Base-by-base conservation (phyloP, 2,329 filamentous ascomycete genomes). In the Neonectria sp. region DNA sequence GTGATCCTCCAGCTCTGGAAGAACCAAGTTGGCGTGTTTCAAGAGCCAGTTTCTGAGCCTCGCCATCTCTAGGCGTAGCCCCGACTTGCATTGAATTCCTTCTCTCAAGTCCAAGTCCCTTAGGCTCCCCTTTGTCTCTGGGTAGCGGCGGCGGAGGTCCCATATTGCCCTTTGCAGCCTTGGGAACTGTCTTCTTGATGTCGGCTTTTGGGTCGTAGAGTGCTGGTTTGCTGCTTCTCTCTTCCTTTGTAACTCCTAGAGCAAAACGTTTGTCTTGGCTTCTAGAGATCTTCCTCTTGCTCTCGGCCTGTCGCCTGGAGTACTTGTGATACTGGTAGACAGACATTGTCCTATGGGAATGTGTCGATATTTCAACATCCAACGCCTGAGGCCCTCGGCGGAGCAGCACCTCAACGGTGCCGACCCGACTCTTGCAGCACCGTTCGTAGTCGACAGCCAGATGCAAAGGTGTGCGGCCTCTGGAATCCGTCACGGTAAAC, bases 381-480 rank as follows among this genome's bases (percentile, higher is more conserved):
- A 64, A 46, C 1, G 62, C 62, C 21, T 59, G 15, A 2, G 25
- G 55, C 6, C 62, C 62, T n/a, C 37, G 27, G 7, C 9, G 48
- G 15, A 64, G 37, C 12, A 64, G 21, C 27, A 55, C 55, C n/a
- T 59, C 21, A 31, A 59, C 62, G 12, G 59, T 55, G 6, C 55
- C 49, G 6, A 59, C 55, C 27, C 59, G 62, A 6, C 33, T 25
- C 37, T 27, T 35, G 27, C 62, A 64, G 21, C 62, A 59, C 21
- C 55, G 33, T 4, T 59, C 62, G 48, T 64, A 64, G 4, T 64
- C 62, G 12, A 64, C 62, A 17, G 62, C 62, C 6, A 64, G 37
- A 40, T 64, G 62, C 4, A 64, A 46, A 9, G 62, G 62, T 3
- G 62, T 64, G 21, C 62, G 55, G 13, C 55, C 48, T 17, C 21